These are phyloP conservation scores for Paramarasmius palmivorus DNA, from an alignment of 1,284 basidiomycete species.

Conservation along the genomic window DNA sequence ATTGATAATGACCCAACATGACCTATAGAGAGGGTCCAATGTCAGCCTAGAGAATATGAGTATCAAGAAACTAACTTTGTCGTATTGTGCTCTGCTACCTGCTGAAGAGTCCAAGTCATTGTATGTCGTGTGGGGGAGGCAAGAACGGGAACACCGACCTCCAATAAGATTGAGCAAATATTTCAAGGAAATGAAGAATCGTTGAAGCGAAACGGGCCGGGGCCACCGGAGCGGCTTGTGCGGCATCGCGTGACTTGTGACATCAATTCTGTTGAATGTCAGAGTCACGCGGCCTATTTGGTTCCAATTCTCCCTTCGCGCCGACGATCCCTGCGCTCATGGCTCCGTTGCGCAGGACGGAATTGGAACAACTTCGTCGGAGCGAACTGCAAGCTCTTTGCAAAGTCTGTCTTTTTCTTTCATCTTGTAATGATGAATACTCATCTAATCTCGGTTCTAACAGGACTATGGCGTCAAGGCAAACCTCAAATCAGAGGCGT, in stretches of 20 bases:
- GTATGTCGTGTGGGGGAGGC: background rate
- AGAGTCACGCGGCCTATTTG: too few species aligned
- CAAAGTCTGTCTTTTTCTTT: slow-evolving; percentile 72
- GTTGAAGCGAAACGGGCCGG: too few species aligned
- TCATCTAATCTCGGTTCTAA: slow-evolving; percentile 19
- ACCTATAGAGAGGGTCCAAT: slow-evolving; percentile 5
- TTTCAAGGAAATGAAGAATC: too few species aligned
- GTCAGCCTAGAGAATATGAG: background rate
- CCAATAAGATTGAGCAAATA: too few species aligned
- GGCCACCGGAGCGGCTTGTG: too few species aligned
- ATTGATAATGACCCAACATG: slow-evolving; percentile 79
- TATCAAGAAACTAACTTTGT: slow-evolving; percentile 36
- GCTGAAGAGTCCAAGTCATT: slow-evolving; percentile 27
- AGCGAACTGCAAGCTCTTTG: slow-evolving; percentile 73
- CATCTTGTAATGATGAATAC: too few species aligned
- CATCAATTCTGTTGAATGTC: too few species aligned
- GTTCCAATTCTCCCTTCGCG: too few species aligned
- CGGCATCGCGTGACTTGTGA: too few species aligned
- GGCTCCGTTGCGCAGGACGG: slow-evolving; percentile 52
- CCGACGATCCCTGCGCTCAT: slow-evolving; percentile 31
- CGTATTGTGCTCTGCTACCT: slow-evolving; percentile 56
- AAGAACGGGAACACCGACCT: background rate
- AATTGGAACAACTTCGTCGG: slow-evolving; percentile 65
- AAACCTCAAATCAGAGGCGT: slow-evolving; percentile 74
- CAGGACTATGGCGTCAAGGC: slow-evolving; percentile 78